Base-by-base conservation (phyloP, 2,329 filamentous ascomycete species). In the Lachnellula arida region DNA sequence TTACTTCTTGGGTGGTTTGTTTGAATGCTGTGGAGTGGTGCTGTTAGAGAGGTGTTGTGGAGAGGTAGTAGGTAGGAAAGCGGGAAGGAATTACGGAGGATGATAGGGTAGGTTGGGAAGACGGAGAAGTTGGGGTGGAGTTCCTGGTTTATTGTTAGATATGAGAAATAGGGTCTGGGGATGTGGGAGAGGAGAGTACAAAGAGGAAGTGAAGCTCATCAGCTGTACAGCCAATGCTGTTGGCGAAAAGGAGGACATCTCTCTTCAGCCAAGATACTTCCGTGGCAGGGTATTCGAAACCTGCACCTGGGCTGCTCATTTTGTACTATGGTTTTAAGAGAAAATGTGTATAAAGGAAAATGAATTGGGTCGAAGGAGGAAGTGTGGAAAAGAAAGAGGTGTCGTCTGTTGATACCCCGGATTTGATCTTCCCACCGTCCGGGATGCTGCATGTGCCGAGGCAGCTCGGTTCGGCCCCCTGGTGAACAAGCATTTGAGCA, bases 131-230 rank as follows among this genome's bases (percentile, higher is more conserved):
- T 81, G 46, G 91, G 90, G 71, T 96, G 87, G 51, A 95, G 82
- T 75, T 97, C 92, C 89, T 93, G 62, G 15, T 37, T 32, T 12
- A 22, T 17, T 44, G 14, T 54, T 49, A 0, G 49, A 34, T 40
- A 32, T 52, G 25, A 47, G 6, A 22, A 42, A 46, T n/a, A 54
- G 34, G 3, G 37, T 22, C 47, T 53, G 23, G 56, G 6, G 57
- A 58, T 57, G 37, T 40, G 49, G 25, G 50, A 11, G 56, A 42
- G 55, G 43, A 54, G 37, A 69, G 81, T 79, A 94, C 91, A 67
- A 91, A 97, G 75, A 96, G 85, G 71, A 93, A 96, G 71, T 96
- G 91, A 68, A 96, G 83, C 78, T 97, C 92, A 65, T 96, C n/a
- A 42, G 81, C 80, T 12, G 84, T 93, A 69, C 81, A 86, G 55